phyloP scores from a whole-genome alignment of 176 grass and related monocot genomes.

The Phoenix roebelenii region DNA sequence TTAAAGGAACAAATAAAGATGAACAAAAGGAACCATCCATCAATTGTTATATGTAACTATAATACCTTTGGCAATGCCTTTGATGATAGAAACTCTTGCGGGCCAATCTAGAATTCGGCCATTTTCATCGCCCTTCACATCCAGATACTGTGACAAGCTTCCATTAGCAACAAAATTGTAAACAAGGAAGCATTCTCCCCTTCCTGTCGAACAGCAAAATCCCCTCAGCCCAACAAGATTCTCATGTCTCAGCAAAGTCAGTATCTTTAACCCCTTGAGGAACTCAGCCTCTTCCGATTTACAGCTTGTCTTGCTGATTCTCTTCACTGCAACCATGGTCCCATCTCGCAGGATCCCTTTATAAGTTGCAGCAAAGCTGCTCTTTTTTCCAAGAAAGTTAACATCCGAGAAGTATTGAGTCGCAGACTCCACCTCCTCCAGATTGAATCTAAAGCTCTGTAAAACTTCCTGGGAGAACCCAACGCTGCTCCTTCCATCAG shows the following conservation, averaged over 20 bases:
- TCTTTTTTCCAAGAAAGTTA: constrained; percentile 56
- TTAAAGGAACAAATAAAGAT: constrained; percentile 9
- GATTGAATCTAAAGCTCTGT: constrained; percentile 49
- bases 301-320: constrained; percentile 79
- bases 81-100: constrained; percentile 76
- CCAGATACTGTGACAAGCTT: constrained; percentile 56
- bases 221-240: constrained; percentile 62
- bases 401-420: constrained; percentile 89
- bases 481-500: constrained; percentile 31
- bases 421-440: constrained; percentile 88
- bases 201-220: constrained; percentile 79
- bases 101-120: constrained; percentile 52
- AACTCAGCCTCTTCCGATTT: constrained; percentile 79
- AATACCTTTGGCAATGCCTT: constrained; percentile 84
- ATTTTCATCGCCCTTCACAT: constrained; percentile 20
- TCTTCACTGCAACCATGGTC: constrained; percentile 56
- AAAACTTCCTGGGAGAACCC: constrained; percentile 42
- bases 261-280: constrained; percentile 51
- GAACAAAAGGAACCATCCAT: constrained; percentile 18
- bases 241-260: constrained; percentile 56
- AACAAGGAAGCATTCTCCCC: constrained; percentile 86
- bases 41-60: constrained; percentile 1
- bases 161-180: constrained; percentile 85
- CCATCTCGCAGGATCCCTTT: constrained; percentile 72
- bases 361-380: constrained; percentile 39